Evolutionary conservation across 2,329 filamentous ascomycete genomes (phyloP).

Genomic region (Dactylellina sp.): DNA sequence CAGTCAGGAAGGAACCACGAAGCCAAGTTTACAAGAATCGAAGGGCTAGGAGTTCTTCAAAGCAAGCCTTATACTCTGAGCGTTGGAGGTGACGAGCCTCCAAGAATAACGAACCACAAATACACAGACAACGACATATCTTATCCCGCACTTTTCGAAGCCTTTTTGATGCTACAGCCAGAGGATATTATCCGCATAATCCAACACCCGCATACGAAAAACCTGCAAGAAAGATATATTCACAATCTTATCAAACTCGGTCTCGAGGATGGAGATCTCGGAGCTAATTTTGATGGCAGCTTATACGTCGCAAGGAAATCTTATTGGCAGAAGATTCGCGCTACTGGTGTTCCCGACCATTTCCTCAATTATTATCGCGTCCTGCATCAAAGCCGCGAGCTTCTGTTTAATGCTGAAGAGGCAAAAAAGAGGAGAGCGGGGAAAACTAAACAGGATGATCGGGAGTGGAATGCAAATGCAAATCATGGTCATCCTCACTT

Average conservation of each 20-base stretch:
- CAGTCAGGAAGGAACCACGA: neutral
- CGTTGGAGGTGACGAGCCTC: neutral
- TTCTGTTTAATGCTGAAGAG: constrained; percentile 8
- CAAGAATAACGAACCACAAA: neutral
- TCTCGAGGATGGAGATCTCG: constrained; percentile 15
- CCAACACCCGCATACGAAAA: neutral
- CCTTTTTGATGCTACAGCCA: constrained; percentile 12
- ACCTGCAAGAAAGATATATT: constrained; percentile 22
- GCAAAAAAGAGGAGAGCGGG: constrained; percentile 1
- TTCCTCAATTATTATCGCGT: constrained; percentile 17
- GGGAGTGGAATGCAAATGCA: too few species aligned
- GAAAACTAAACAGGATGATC: neutral
- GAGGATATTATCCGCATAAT: neutral
- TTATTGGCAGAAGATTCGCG: constrained; percentile 4
- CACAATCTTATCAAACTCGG: constrained; percentile 27
- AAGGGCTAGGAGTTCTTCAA: neutral
- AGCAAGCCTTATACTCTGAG: constrained; percentile 10
- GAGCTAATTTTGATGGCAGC: constrained; percentile 7
- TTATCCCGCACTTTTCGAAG: constrained; percentile 32
- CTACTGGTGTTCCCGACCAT: neutral
- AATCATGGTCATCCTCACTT: too few species aligned
- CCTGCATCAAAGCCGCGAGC: neutral
- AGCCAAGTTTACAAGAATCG: neutral
- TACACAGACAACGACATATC: constrained; percentile 18
- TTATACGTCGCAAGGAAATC: constrained; percentile 10